Percentiles rank a stretch among this genome's conserved stretches.
phyloP scores from a whole-genome alignment of 2,329 filamentous ascomycete species.

The Penicillium capsulatum region DNA sequence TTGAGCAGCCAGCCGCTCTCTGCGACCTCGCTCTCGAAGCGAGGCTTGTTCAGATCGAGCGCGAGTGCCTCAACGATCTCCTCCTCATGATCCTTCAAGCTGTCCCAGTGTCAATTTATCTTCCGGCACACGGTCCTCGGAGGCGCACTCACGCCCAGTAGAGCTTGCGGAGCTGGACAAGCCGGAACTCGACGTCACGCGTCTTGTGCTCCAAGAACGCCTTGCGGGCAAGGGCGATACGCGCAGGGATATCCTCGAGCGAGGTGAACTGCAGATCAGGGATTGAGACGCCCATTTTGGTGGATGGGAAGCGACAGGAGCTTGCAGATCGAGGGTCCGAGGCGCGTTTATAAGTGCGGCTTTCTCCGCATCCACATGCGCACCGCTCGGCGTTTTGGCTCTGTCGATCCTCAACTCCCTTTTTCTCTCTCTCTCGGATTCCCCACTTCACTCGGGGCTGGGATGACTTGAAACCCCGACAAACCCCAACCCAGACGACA shows the following conservation, averaged over 20 bases:
- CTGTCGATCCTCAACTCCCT: slow-evolving; percentile 8
- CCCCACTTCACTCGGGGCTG: background rate
- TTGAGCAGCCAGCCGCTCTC: slow-evolving; percentile 77
- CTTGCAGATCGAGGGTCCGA: background rate
- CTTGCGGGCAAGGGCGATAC: slow-evolving; percentile 57
- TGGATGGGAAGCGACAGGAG: background rate
- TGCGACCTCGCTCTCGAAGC: slow-evolving; percentile 66
- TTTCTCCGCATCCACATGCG: slow-evolving; percentile 18
- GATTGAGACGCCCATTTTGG: slow-evolving; percentile 35
- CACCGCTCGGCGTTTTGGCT: slow-evolving; percentile 6
- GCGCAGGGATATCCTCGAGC: slow-evolving; percentile 61
- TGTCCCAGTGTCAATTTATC: slow-evolving; percentile 23
- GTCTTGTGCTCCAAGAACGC: slow-evolving; percentile 79
- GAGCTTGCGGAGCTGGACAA: slow-evolving; percentile 83
- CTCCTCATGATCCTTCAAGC: slow-evolving; percentile 68
- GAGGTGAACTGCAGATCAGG: slow-evolving; percentile 57
- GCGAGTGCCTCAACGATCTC: slow-evolving; percentile 70
- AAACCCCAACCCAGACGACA: too few species aligned
- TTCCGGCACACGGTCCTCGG: background rate
- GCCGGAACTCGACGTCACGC: slow-evolving; percentile 73
- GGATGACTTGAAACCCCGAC: too few species aligned
- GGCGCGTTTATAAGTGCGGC: slow-evolving; percentile 2
- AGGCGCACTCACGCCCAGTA: slow-evolving; percentile 68
- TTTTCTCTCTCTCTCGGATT: too few species aligned
- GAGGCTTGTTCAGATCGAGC: slow-evolving; percentile 72